Conservation (phyloP, 1,284 basidiomycete genomes). For the Leccinum subrobustum region DNA sequence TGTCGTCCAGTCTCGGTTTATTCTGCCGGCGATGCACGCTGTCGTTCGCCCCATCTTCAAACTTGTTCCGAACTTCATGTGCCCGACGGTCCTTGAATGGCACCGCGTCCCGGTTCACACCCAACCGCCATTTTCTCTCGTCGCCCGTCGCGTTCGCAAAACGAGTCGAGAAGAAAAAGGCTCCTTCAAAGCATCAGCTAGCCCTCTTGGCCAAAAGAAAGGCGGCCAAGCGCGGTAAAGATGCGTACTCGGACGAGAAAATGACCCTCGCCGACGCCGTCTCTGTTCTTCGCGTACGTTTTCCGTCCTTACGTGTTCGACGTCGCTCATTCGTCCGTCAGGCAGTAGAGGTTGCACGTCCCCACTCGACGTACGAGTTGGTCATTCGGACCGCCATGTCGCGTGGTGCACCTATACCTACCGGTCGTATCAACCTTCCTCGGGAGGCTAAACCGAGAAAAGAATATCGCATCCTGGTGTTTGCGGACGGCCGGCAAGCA, state of each 20-base stretch:
- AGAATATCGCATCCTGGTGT: constrained; percentile 81
- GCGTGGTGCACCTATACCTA: constrained; percentile 74
- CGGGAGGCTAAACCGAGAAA: constrained; percentile 71
- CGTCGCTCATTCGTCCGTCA: constrained; percentile 32
- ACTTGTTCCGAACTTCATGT: not conserved
- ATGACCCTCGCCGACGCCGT: constrained; percentile 65
- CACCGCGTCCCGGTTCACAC: not conserved
- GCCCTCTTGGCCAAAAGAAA: constrained; percentile 48
- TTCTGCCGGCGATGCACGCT: constrained; percentile 24
- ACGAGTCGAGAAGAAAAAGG: constrained; percentile 48
- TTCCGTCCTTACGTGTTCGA: not conserved
- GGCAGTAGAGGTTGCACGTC: constrained; percentile 79
- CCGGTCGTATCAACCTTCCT: constrained; percentile 72
- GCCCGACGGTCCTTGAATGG: constrained; percentile 16
- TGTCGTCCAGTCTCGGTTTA: constrained; percentile 20
- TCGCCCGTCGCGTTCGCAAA: constrained; percentile 45
- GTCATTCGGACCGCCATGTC: constrained; percentile 76
- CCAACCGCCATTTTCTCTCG: constrained; percentile 48
- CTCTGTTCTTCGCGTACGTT: constrained; percentile 63
- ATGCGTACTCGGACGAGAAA: constrained; percentile 57
- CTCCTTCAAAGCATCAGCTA: constrained; percentile 63
- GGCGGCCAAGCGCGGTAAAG: constrained; percentile 34
- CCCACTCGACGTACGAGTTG: constrained; percentile 76
- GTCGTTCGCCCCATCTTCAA: not conserved
- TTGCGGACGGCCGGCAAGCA: constrained; percentile 77